These are phyloP conservation scores for Diplogelasinospora grovesii DNA, from an alignment of 495 filamentous ascomycete genomes.

Conservation along the genomic window DNA sequence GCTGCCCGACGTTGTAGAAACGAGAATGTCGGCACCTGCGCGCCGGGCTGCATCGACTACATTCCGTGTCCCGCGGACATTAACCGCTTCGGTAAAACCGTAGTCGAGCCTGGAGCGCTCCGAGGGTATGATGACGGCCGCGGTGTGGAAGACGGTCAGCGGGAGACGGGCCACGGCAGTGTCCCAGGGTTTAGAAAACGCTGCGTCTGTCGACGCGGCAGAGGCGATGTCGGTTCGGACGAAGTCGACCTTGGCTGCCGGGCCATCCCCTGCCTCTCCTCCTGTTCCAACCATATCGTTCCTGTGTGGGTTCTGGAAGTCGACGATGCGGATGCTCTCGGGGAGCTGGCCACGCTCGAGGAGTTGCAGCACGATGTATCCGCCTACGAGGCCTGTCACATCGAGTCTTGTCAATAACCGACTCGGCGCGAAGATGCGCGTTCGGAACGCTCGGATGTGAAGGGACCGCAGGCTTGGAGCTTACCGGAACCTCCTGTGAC, in stretches of 20 bases:
- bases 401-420: neutral
- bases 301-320: slow-evolving; percentile 30
- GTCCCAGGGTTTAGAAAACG: slow-evolving; percentile 33
- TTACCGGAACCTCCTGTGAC: slow-evolving; percentile 52
- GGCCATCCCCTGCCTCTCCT: no score
- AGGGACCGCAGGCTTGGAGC: slow-evolving; percentile 21
- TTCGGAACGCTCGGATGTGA: neutral
- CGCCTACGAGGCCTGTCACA: slow-evolving; percentile 34
- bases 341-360: slow-evolving; percentile 36
- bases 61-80: slow-evolving; percentile 54
- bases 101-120: slow-evolving; percentile 32
- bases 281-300: slow-evolving; percentile 33
- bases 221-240: slow-evolving; percentile 38
- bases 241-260: slow-evolving; percentile 28
- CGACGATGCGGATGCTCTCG: slow-evolving; percentile 35
- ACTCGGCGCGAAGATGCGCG: slow-evolving; percentile 4
- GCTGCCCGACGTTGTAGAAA: slow-evolving; percentile 54
- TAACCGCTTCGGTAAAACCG: slow-evolving; percentile 38
- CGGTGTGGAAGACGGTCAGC: slow-evolving; percentile 40
- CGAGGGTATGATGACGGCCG: slow-evolving; percentile 38
- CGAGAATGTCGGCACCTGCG: slow-evolving; percentile 45
- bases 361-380: slow-evolving; percentile 39
- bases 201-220: slow-evolving; percentile 21
- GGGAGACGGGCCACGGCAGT: slow-evolving; percentile 24
- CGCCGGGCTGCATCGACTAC: slow-evolving; percentile 46